Conservation (phyloP, 257 asterid species). For the Haberlea rhodopensis region DNA sequence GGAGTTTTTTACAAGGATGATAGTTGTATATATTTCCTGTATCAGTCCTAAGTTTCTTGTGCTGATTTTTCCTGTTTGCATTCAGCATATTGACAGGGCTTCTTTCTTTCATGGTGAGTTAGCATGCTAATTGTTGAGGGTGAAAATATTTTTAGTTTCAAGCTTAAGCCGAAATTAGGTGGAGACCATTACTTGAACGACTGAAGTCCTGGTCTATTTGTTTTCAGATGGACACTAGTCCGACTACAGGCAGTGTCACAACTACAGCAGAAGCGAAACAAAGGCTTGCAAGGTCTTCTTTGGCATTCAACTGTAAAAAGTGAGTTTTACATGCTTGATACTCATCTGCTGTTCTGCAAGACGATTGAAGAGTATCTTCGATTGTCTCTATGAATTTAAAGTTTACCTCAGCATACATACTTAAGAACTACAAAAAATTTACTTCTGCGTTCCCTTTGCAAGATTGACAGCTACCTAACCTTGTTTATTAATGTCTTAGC, state of each 20-base stretch:
- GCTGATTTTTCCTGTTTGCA: constrained; percentile 33
- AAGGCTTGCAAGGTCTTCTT: constrained; percentile 81
- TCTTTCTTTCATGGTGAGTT: constrained; percentile 97
- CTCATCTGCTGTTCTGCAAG: constrained; percentile 7
- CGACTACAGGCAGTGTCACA: constrained; percentile 94
- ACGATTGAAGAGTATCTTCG: constrained; percentile 9
- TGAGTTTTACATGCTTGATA: constrained; percentile 40
- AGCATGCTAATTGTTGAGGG: constrained; percentile 5
- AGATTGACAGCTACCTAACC: neutral
- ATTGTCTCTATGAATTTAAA: constrained; percentile 1
- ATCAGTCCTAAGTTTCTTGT: constrained; percentile 22
- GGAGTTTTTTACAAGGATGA: constrained; percentile 9
- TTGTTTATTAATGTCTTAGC: neutral
- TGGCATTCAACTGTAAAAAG: constrained; percentile 86
- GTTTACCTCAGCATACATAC: constrained; percentile 2
- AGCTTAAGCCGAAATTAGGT: constrained; percentile 9
- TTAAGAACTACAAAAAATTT: neutral
- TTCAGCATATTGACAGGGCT: constrained; percentile 97
- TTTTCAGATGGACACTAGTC: constrained; percentile 85
- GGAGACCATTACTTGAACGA: neutral
- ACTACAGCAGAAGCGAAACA: constrained; percentile 77
- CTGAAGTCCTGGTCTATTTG: constrained; percentile 14
- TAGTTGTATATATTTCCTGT: neutral
- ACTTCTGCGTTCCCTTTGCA: neutral
- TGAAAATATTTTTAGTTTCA: neutral